These are phyloP conservation scores for Naematelia aurantialba DNA, from an alignment of 768 basidiomycete species.

Conservation along the genomic window DNA sequence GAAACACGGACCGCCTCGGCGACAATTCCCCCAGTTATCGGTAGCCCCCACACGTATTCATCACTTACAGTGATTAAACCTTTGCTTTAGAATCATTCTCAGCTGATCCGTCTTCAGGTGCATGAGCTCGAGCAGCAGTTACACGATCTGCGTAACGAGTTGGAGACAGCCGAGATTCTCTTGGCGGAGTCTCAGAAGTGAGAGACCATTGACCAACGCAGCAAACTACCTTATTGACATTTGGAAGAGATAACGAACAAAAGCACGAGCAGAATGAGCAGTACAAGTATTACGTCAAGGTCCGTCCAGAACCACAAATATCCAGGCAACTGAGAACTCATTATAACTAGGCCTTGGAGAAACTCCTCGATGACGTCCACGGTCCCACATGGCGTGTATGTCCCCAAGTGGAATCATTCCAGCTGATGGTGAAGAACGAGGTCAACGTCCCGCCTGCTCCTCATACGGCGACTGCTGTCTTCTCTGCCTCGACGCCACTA, in stretches of 20 bases:
- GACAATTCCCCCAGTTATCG: background rate
- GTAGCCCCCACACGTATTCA: background rate
- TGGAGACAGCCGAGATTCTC: slow-evolving; percentile 8
- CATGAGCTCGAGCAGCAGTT: background rate
- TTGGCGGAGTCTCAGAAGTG: slow-evolving; percentile 13
- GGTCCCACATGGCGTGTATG: slow-evolving; percentile 24
- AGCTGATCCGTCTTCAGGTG: background rate
- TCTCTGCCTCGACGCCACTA: slow-evolving; percentile 20
- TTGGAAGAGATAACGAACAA: slow-evolving; percentile 24
- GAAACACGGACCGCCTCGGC: background rate
- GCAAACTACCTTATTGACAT: background rate
- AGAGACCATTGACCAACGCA: background rate
- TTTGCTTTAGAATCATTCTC: background rate
- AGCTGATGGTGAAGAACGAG: background rate
- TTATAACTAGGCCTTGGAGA: slow-evolving; percentile 15
- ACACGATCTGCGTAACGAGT: background rate
- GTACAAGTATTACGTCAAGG: slow-evolving; percentile 26
- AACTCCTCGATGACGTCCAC: slow-evolving; percentile 3
- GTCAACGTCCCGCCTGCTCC: slow-evolving; percentile 13
- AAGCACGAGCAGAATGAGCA: slow-evolving; percentile 19
- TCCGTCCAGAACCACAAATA: background rate
- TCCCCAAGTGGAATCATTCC: background rate
- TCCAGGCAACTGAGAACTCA: background rate
- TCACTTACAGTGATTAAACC: background rate
- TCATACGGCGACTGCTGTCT: background rate